phyloP scores from a whole-genome alignment of 805 yeast genomes.

The Kodamaea leandrae region DNA sequence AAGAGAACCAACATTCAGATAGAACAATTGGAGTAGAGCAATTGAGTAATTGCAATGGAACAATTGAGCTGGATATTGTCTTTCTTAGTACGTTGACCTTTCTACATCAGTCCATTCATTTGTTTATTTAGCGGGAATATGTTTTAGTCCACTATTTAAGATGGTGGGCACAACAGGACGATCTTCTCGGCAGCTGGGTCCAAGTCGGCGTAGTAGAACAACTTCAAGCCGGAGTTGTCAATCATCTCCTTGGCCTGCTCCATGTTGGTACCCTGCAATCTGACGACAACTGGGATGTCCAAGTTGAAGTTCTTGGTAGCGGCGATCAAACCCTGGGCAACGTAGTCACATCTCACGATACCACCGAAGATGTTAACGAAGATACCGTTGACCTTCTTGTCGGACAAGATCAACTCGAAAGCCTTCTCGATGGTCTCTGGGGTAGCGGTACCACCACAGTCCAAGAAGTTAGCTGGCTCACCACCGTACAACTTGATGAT shows the following conservation, averaged over 20 bases:
- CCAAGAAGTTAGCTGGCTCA: slow-evolving; percentile 97
- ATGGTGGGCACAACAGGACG: slow-evolving; percentile 59
- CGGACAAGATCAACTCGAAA: slow-evolving; percentile 87
- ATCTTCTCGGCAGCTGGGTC: slow-evolving; percentile 97
- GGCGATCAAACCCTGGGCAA: slow-evolving; percentile 94
- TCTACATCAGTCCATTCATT: neutral
- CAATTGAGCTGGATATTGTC: too few species aligned
- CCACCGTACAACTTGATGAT: slow-evolving; percentile 98
- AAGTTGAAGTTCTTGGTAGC: slow-evolving; percentile 91
- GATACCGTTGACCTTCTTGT: slow-evolving; percentile 86
- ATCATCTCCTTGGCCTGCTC: slow-evolving; percentile 85
- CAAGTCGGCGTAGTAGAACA: slow-evolving; percentile 85
- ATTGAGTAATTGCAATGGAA: too few species aligned
- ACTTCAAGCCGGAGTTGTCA: slow-evolving; percentile 84
- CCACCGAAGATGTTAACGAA: slow-evolving; percentile 99
- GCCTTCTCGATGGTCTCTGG: slow-evolving; percentile 98
- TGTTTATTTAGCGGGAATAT: neutral
- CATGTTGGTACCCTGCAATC: slow-evolving; percentile 98
- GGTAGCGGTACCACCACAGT: slow-evolving; percentile 99
- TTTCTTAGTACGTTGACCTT: neutral
- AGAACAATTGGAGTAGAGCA: too few species aligned
- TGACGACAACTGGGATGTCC: slow-evolving; percentile 92
- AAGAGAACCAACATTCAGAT: too few species aligned
- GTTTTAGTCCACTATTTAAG: neutral
- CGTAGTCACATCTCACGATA: slow-evolving; percentile 98